phyloP scores from a whole-genome alignment of 1,139 yeast genomes.

The Lizanozyma gosingica region DNA sequence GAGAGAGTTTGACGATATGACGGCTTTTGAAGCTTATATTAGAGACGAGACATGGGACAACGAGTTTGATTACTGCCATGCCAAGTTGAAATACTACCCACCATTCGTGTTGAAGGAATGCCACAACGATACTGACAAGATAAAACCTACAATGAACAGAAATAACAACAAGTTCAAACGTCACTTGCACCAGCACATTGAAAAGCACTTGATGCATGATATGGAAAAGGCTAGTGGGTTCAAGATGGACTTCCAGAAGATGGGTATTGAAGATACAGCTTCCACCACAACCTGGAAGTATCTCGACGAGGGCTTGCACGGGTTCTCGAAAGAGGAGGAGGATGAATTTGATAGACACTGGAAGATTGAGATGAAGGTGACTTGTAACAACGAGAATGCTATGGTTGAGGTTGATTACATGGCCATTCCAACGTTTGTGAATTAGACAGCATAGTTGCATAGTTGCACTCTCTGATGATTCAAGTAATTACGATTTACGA shows the following conservation, averaged over 20 bases:
- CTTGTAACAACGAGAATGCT: slow-evolving; percentile 53
- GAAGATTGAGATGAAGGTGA: slow-evolving; percentile 48
- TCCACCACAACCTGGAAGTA: slow-evolving; percentile 39
- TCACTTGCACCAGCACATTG: slow-evolving; percentile 66
- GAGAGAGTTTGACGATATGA: slow-evolving; percentile 53
- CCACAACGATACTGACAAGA: slow-evolving; percentile 62
- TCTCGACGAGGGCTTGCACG: slow-evolving; percentile 45
- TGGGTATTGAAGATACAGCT: slow-evolving; percentile 40
- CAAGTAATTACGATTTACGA: no score
- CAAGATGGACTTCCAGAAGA: slow-evolving; percentile 44
- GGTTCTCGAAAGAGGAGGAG: slow-evolving; percentile 39
- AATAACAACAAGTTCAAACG: slow-evolving; percentile 65
- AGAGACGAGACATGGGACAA: slow-evolving; percentile 72
- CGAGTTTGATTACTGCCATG: slow-evolving; percentile 61
- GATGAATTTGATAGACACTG: slow-evolving; percentile 43
- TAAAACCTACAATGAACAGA: slow-evolving; percentile 65
- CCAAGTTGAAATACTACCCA: slow-evolving; percentile 58
- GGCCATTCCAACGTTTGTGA: slow-evolving; percentile 24
- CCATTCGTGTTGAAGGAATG: slow-evolving; percentile 63
- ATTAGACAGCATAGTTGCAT: no score
- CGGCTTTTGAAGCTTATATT: slow-evolving; percentile 53
- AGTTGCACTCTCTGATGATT: no score
- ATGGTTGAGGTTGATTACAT: slow-evolving; percentile 51
- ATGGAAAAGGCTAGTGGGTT: slow-evolving; percentile 55
- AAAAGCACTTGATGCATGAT: slow-evolving; percentile 61